phyloP scores from a whole-genome alignment of 176 grass and related monocot genomes.

The Cocos nucifera region DNA sequence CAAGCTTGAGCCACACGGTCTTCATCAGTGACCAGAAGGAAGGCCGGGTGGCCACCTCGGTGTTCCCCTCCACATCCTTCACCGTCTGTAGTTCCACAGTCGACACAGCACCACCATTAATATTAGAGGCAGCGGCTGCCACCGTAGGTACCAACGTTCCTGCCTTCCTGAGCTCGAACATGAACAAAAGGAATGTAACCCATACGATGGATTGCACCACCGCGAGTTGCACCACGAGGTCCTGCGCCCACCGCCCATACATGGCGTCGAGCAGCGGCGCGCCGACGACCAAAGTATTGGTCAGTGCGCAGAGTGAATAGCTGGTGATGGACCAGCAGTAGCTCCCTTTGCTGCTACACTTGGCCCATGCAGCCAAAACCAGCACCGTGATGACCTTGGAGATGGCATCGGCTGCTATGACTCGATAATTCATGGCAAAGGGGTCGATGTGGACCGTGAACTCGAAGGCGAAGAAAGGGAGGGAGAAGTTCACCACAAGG shows the following conservation, averaged over 20 bases:
- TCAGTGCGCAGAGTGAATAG: conserved; percentile 73
- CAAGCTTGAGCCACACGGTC: conserved; percentile 48
- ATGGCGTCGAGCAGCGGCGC: conserved; percentile 74
- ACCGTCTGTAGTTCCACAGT: conserved; percentile 13
- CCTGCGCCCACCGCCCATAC: conserved; percentile 90
- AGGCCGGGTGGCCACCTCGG: not conserved
- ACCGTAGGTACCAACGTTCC: not conserved
- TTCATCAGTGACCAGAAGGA: conserved; percentile 44
- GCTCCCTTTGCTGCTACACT: conserved; percentile 39
- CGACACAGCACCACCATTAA: not conserved
- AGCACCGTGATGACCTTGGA: conserved; percentile 54
- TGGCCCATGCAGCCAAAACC: conserved; percentile 51
- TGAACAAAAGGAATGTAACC: conserved; percentile 42
- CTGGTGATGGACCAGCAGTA: conserved; percentile 36
- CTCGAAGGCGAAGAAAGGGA: conserved; percentile 90
- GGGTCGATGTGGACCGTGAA: conserved; percentile 90
- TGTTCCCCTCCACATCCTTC: conserved; percentile 19
- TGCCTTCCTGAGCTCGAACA: conserved; percentile 56
- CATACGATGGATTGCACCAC: conserved; percentile 68
- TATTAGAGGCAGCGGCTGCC: not conserved
- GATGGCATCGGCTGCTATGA: conserved; percentile 72
- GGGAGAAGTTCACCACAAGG: conserved; percentile 70
- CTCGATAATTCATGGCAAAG: conserved; percentile 89
- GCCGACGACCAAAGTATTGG: conserved; percentile 84
- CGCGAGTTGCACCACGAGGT: conserved; percentile 74